Evolutionary conservation across 2,329 filamentous ascomycete species (phyloP).

Genomic region (Coniochaeta hoffmannii): DNA sequence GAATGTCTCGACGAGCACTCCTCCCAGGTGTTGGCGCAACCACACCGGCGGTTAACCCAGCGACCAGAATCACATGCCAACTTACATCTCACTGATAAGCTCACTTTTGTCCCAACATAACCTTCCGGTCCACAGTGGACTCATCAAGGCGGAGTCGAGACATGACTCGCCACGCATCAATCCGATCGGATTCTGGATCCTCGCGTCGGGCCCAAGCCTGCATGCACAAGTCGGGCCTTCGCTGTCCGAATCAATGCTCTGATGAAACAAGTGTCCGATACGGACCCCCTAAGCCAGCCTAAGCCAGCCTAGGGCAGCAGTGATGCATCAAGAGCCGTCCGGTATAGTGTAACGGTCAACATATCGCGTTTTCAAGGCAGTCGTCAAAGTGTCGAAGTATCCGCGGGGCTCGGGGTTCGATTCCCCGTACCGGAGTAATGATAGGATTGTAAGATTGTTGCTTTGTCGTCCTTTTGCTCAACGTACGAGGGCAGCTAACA

Average conservation of each 20-base stretch:
- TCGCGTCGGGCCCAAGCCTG: too few species aligned
- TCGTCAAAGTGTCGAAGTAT: not conserved
- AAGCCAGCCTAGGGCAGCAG: not conserved
- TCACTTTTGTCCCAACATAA: too few species aligned
- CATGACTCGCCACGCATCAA: too few species aligned
- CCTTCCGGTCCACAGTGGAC: too few species aligned
- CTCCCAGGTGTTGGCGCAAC: not conserved
- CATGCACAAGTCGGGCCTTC: too few species aligned
- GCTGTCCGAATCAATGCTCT: too few species aligned
- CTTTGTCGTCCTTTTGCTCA: not conserved
- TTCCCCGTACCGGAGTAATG: not conserved
- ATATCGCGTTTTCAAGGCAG: not conserved
- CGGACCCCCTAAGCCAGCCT: not conserved
- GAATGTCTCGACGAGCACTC: not conserved
- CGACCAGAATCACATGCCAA: not conserved
- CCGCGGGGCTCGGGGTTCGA: not conserved
- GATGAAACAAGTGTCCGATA: too few species aligned
- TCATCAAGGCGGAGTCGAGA: too few species aligned
- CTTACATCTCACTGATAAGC: not conserved
- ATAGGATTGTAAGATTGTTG: not conserved
- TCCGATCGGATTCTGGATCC: too few species aligned
- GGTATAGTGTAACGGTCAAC: slow-evolving; percentile 1
- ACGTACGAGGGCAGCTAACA: too few species aligned
- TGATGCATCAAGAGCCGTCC: not conserved
- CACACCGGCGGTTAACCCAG: not conserved